Evolutionary conservation across 108 stramenopile species (phyloP).

Genomic region (Stephanodiscus minutulus): DNA sequence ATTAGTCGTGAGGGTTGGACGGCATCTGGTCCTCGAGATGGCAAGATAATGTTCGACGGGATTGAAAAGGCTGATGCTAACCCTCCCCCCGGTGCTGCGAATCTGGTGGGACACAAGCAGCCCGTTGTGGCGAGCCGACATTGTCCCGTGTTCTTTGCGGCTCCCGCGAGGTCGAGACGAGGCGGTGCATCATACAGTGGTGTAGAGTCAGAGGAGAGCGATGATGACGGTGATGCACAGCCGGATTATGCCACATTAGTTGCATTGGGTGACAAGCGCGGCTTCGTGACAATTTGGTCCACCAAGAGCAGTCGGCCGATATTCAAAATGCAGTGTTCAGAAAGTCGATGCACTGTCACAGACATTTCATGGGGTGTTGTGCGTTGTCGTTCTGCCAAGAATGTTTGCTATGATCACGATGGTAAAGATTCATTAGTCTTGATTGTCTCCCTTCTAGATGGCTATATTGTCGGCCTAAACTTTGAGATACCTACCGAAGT

Average conservation of each 20-base stretch:
- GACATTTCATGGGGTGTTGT: slow-evolving; percentile 79
- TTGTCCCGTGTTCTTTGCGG: slow-evolving; percentile 69
- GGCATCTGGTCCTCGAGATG: slow-evolving; percentile 47
- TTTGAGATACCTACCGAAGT: slow-evolving; percentile 76
- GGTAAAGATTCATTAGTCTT: slow-evolving; percentile 51
- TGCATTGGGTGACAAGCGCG: slow-evolving; percentile 83
- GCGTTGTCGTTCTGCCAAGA: slow-evolving; percentile 23
- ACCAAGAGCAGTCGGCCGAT: slow-evolving; percentile 70
- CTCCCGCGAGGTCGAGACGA: slow-evolving; percentile 22
- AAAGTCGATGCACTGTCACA: slow-evolving; percentile 81
- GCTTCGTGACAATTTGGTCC: slow-evolving; percentile 89
- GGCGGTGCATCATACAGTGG: slow-evolving; percentile 4
- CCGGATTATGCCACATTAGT: slow-evolving; percentile 82
- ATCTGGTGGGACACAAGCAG: slow-evolving; percentile 90
- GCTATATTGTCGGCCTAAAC: slow-evolving; percentile 74
- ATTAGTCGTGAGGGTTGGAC: slow-evolving; percentile 87
- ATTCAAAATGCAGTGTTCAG: slow-evolving; percentile 86
- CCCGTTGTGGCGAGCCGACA: slow-evolving; percentile 84
- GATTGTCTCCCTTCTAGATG: slow-evolving; percentile 81
- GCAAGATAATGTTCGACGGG: slow-evolving; percentile 22
- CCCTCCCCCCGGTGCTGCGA: slow-evolving; percentile 72
- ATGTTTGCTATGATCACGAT: slow-evolving; percentile 4
- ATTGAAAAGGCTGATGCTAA: slow-evolving; percentile 1
- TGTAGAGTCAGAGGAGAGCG: slow-evolving; percentile 22
- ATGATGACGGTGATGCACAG: slow-evolving; percentile 64